These are phyloP conservation scores for Phialophora macrospora DNA, from an alignment of 2,329 filamentous ascomycete species.

Conservation along the genomic window DNA sequence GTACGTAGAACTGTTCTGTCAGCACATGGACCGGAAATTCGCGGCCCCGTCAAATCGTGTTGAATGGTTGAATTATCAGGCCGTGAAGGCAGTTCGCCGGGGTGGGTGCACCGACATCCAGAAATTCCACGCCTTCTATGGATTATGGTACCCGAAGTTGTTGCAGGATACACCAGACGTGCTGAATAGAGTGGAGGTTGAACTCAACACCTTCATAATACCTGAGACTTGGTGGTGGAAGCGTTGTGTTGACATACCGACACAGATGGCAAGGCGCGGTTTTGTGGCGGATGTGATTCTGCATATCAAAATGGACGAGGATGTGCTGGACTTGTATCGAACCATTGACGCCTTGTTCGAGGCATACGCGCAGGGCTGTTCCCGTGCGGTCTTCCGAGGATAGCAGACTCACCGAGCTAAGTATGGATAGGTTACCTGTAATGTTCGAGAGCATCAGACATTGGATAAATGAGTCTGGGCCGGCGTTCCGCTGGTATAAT, in stretches of 20 bases:
- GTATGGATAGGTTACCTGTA: neutral
- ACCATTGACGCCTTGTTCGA: neutral
- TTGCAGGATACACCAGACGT: neutral
- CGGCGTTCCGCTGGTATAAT: neutral
- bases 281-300: neutral
- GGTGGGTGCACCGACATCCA: neutral
- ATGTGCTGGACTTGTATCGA: neutral
- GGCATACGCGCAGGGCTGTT: neutral
- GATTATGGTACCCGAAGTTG: neutral
- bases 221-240: neutral
- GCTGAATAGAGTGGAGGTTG: neutral
- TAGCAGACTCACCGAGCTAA: neutral
- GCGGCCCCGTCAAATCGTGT: neutral
- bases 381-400: neutral
- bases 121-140: constrained; percentile 2
- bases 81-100: neutral
- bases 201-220: neutral
- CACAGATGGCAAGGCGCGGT: neutral
- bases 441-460: neutral
- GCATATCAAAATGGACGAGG: neutral
- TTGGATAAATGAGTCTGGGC: neutral
- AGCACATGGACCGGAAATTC: neutral
- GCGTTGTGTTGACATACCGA: neutral
- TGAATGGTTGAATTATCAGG: neutral
- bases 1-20: neutral